Evolutionary conservation across 2,329 filamentous ascomycete genomes (phyloP), one percentile per base, ranked within the genome.

Genomic region (Allantophomopsis cytisporea): DNA sequence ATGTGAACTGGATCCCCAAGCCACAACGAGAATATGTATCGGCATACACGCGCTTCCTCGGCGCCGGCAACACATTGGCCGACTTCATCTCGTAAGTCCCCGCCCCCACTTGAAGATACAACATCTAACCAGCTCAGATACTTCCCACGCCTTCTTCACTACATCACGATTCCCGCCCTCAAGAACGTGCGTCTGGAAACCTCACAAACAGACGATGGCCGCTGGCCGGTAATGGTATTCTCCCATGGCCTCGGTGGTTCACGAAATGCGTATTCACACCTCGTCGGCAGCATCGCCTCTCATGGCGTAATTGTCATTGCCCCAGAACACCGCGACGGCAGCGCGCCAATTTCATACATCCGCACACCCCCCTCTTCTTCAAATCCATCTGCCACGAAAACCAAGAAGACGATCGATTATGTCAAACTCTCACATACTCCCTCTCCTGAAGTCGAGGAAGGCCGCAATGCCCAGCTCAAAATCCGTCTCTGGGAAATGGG

Each of bases 181-280:
- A 78, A 83, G 48, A 83, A 87, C 54, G 83, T 83, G 10, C 65
- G 69, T 5, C 58, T 88, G 7, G 68, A 77, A 53, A 43, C 64
- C 42, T 52, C 74, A 42, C 51, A 62, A 10, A 60, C 64, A 3
- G 52, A 63, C 4, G 60, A 63, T 42, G 62, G 66, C 41, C 65
- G 75, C 61, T 91, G 83, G 80, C 85, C 86, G 0, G 81, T 85
- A 1, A 77, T 86, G 64, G 66, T 94, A 45, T 93, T 94, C 60
- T 91, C 84, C 2, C 86, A 94, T 54, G 86, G 86, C 1, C 66
- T 94, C 1, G 86, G 83, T 31, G 86, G 86, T 31, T 80, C 75
- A 43, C 72, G 83, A 47, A 91, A 91, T 51, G 76, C 83, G 10
- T 94, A 94, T 61, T 89, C 83, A n/a, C 80, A 88, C 52, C 62